Evolutionary conservation across 2,329 filamentous ascomycete genomes (phyloP), one percentile per base, ranked within the genome.

Genomic region (Alternaria brassicicola): DNA sequence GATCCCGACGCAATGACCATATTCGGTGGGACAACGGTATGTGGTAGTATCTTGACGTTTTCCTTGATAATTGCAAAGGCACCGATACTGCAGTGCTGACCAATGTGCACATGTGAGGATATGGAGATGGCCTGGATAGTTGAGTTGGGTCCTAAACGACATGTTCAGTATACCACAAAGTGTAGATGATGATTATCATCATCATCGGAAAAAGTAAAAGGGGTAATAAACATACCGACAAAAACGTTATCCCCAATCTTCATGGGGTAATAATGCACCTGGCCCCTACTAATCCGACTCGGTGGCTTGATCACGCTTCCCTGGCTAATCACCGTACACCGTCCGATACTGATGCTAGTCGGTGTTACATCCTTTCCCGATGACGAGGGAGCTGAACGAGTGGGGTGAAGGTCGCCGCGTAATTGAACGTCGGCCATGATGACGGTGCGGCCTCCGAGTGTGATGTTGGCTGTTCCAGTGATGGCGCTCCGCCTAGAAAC

Each of bases 351-450:
- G 64, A 98, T 93, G 52, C 93, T 88, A 10, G 78, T 68, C 1
- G 76, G 66, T 47, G 73, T 71, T 36, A 66, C 70, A 55, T 76
- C 75, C 47, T 71, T 72, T 3, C 71, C 69, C 6, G 71, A 71
- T 39, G 65, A 65, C 25, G 69, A 69, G 47, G 64, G 78, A 65
- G 61, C 78, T 7, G 72, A 74, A 25, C 79, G 73, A 36, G 75
- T 77, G 2, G 77, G 64, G 30, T 79, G 66, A 83, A 99, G 86
- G 74, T 99, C 95, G 42, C 94, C 95, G 46, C 95, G 89, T 74
- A 99, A 92, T 78, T 95, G 93, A 69, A 93, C 94, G 74, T 97
- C 93, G 62, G 93, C 90, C 83, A 97, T 93, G 73, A 99, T 96
- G 62, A 98, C 92, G 1, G 93, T 96, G 79, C 78, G 96, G 63